These are phyloP conservation scores for Alternaria rosae DNA, from an alignment of 2,329 filamentous ascomycete species.

Conservation along the genomic window DNA sequence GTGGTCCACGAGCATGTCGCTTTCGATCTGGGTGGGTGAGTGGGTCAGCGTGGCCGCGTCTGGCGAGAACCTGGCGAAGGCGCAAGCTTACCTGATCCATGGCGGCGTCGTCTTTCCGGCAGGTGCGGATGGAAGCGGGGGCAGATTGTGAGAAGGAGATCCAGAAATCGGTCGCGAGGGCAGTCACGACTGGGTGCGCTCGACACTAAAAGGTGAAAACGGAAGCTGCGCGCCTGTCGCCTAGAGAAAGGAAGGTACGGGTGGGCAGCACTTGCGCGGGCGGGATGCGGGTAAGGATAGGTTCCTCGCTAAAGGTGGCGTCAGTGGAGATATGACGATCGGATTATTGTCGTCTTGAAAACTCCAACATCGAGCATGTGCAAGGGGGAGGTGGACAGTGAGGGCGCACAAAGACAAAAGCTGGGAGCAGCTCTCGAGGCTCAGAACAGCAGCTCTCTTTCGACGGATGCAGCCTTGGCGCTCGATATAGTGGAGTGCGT, in stretches of 20 bases:
- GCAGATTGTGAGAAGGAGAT: constrained; percentile 11
- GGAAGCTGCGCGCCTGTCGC: constrained; percentile 32
- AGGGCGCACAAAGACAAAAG: constrained; percentile 15
- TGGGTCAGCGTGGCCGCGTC: constrained; percentile 15
- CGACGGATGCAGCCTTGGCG: constrained; percentile 14
- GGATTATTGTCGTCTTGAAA: constrained; percentile 11
- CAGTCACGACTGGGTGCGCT: constrained; percentile 17
- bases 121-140: constrained; percentile 25
- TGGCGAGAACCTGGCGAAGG: constrained; percentile 2
- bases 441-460: constrained; percentile 6
- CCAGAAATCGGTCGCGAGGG: background rate
- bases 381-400: background rate
- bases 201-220: constrained; percentile 7
- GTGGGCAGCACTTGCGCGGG: constrained; percentile 19
- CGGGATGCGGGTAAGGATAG: constrained; percentile 21
- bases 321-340: constrained; percentile 34
- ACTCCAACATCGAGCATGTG: constrained; percentile 2
- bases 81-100: constrained; percentile 51
- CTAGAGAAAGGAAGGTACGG: constrained; percentile 20
- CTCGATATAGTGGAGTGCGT: constrained; percentile 7
- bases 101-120: constrained; percentile 19
- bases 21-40: constrained; percentile 58
- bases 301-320: constrained; percentile 48
- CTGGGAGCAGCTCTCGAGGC: constrained; percentile 12
- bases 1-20: constrained; percentile 69